phyloP scores from a whole-genome alignment of 495 filamentous ascomycete species.

The Penicillium angulare region DNA sequence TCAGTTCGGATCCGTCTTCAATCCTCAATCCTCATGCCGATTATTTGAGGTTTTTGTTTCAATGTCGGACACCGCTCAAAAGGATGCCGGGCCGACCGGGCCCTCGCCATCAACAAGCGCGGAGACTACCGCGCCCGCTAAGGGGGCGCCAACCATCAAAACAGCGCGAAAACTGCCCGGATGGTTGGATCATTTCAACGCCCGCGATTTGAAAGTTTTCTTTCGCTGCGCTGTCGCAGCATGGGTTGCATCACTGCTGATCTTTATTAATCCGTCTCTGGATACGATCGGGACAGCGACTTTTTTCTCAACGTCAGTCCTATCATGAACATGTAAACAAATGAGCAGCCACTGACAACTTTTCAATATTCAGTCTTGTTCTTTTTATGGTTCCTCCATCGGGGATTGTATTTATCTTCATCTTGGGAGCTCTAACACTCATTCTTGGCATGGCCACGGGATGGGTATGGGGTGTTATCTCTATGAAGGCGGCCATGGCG shows the following conservation, averaged over 20 bases:
- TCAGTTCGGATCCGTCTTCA: not conserved
- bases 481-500: constrained; percentile 40
- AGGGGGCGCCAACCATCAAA: constrained; percentile 4
- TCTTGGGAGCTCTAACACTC: constrained; percentile 33
- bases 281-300: constrained; percentile 26
- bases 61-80: constrained; percentile 16
- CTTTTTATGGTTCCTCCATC: constrained; percentile 38
- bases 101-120: constrained; percentile 8
- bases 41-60: not conserved
- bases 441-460: constrained; percentile 36
- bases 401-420: constrained; percentile 38
- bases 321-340: not conserved
- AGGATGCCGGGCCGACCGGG: constrained; percentile 1
- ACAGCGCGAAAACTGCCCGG: constrained; percentile 26
- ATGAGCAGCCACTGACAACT: not conserved
- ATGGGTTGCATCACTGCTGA: constrained; percentile 43
- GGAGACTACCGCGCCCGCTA: constrained; percentile 5
- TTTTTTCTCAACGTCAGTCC: constrained; percentile 30
- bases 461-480: constrained; percentile 44
- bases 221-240: constrained; percentile 43
- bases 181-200: constrained; percentile 46
- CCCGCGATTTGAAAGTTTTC: constrained; percentile 42
- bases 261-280: constrained; percentile 38
- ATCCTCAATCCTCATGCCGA: not conserved
- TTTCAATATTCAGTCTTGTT: constrained; percentile 22